Conservation (phyloP, 768 basidiomycete genomes). For the Boletus vermiculosoides region DNA sequence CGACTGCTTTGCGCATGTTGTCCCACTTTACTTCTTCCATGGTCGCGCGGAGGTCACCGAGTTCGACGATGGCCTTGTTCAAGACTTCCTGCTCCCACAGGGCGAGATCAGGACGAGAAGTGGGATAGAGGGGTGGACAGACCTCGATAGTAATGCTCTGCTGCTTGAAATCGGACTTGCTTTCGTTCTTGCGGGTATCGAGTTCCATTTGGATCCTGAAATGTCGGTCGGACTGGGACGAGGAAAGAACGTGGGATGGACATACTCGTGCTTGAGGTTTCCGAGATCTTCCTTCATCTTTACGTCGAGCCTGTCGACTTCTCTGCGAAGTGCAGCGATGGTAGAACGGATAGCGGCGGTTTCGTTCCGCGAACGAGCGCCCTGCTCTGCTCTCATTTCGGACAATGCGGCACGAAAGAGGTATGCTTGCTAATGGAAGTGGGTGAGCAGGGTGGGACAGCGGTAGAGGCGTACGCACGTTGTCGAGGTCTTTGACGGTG, state of each 20-base stretch:
- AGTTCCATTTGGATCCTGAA: slow-evolving; percentile 93
- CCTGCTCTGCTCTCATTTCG: slow-evolving; percentile 84
- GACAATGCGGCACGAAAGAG: slow-evolving; percentile 91
- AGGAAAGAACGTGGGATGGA: slow-evolving; percentile 14
- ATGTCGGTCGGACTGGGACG: not conserved
- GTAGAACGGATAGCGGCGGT: slow-evolving; percentile 77
- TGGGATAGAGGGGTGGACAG: slow-evolving; percentile 8
- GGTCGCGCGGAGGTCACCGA: slow-evolving; percentile 76
- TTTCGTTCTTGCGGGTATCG: slow-evolving; percentile 90
- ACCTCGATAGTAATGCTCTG: slow-evolving; percentile 87
- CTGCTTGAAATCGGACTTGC: slow-evolving; percentile 76
- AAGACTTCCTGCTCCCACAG: slow-evolving; percentile 55
- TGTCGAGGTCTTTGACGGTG: slow-evolving; percentile 75
- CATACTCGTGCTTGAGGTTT: slow-evolving; percentile 89
- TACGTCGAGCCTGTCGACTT: slow-evolving; percentile 79
- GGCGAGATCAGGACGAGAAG: not conserved
- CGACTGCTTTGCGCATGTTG: slow-evolving; percentile 80
- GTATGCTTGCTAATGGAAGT: slow-evolving; percentile 76
- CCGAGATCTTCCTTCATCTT: slow-evolving; percentile 94
- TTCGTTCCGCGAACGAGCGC: slow-evolving; percentile 80
- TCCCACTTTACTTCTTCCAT: slow-evolving; percentile 89
- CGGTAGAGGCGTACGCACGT: slow-evolving; percentile 46
- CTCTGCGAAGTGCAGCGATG: slow-evolving; percentile 74
- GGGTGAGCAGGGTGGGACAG: not conserved
- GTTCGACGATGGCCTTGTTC: slow-evolving; percentile 67